Evolutionary conservation across 768 basidiomycete species (phyloP).

Genomic region (Russula foetens): DNA sequence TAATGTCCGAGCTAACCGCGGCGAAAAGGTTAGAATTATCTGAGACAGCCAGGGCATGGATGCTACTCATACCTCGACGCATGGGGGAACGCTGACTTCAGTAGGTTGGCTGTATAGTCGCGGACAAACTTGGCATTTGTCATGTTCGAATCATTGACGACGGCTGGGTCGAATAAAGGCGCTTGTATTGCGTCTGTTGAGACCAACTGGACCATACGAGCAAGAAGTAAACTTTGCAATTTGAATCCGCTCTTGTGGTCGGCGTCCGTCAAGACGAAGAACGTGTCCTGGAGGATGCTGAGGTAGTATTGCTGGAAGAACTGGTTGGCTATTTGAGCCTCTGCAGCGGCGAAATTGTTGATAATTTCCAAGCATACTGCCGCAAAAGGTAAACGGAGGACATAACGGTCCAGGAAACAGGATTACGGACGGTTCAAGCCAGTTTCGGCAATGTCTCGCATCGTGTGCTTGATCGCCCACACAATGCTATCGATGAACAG

Average conservation of each 20-base stretch:
- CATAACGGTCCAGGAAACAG: not conserved
- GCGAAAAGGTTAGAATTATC: not conserved
- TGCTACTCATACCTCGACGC: conserved; percentile 60
- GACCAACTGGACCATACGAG: conserved; percentile 88
- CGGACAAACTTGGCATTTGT: conserved; percentile 76
- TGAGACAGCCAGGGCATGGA: not conserved
- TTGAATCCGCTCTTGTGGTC: conserved; percentile 99
- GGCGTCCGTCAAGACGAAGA: conserved; percentile 95
- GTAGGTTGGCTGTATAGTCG: conserved; percentile 78
- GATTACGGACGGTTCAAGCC: conserved; percentile 59
- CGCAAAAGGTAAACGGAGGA: conserved; percentile 3
- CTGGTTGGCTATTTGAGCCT: conserved; percentile 69
- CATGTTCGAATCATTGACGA: conserved; percentile 58
- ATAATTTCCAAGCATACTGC: conserved; percentile 88
- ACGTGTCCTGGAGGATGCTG: conserved; percentile 88
- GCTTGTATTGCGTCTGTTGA: conserved; percentile 72
- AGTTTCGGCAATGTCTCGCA: conserved; percentile 95
- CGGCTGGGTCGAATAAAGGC: conserved; percentile 76
- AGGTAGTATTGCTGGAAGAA: conserved; percentile 98
- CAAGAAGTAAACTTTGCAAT: conserved; percentile 85
- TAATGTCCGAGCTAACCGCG: conserved; percentile 52
- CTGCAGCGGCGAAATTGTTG: conserved; percentile 86
- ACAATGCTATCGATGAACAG: conserved; percentile 96
- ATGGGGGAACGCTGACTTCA: conserved; percentile 88
- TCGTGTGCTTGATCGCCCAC: conserved; percentile 99